A percentile compares a stretch with the other conserved stretches of the same genome.
phyloP scores from a whole-genome alignment of 2,329 filamentous ascomycete species.

The Boeremia exigua region DNA sequence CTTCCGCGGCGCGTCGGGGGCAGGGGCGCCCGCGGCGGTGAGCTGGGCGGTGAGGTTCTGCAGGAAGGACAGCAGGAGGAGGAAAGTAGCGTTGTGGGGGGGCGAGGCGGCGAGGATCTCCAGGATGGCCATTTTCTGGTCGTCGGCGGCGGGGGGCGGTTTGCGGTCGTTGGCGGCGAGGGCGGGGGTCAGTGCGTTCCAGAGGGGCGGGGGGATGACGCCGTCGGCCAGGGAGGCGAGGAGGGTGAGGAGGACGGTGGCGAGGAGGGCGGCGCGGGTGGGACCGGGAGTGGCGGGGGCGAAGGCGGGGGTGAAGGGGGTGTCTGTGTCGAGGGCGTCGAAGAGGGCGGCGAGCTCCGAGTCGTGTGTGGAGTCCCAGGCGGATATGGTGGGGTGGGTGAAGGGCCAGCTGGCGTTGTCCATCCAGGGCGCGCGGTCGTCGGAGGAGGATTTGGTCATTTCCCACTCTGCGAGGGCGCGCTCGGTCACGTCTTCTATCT shows the following conservation, averaged over 20 bases:
- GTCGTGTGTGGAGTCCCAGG: slow-evolving; percentile 54
- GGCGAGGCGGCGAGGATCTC: slow-evolving; percentile 73
- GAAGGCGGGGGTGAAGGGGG: slow-evolving; percentile 66
- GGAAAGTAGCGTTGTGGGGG: slow-evolving; percentile 86
- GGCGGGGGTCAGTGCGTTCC: slow-evolving; percentile 54
- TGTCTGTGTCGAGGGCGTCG: slow-evolving; percentile 76
- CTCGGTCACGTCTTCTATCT: slow-evolving; percentile 67
- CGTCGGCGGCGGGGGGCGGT: slow-evolving; percentile 54
- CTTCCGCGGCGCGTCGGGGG: slow-evolving; percentile 31
- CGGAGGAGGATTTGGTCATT: slow-evolving; percentile 57
- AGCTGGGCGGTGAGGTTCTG: slow-evolving; percentile 64
- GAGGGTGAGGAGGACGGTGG: slow-evolving; percentile 76
- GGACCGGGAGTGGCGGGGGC: slow-evolving; percentile 63
- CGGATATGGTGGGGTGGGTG: slow-evolving; percentile 46
- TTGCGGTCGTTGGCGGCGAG: slow-evolving; percentile 50
- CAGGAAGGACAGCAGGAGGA: slow-evolving; percentile 83
- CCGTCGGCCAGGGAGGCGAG: slow-evolving; percentile 78
- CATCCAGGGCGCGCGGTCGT: slow-evolving; percentile 59
- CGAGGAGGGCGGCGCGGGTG: slow-evolving; percentile 75
- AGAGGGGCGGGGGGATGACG: slow-evolving; percentile 73
- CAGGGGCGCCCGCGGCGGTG: slow-evolving; percentile 35
- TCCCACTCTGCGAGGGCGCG: slow-evolving; percentile 67
- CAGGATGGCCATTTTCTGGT: slow-evolving; percentile 67
- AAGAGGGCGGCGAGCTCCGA: slow-evolving; percentile 54
- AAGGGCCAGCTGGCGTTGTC: slow-evolving; percentile 66